A percentile compares a stretch with the other conserved stretches of the same genome.
These are phyloP conservation scores for Penicillium steckii DNA, from an alignment of 495 filamentous ascomycete species.

Conservation along the genomic window DNA sequence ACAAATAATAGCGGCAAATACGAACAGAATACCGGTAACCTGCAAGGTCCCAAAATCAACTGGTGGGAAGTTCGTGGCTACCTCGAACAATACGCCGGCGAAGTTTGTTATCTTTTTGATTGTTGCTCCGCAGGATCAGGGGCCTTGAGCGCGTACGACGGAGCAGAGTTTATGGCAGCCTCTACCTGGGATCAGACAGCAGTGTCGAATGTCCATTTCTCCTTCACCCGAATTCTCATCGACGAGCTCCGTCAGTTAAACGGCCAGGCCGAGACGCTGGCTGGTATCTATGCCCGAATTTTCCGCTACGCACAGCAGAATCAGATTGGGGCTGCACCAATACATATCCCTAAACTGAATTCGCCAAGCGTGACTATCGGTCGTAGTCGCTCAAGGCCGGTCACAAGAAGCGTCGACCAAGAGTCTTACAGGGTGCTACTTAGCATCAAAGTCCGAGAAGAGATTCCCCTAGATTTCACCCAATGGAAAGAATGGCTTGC, in stretches of 20 bases:
- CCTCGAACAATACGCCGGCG: background rate
- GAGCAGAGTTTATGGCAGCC: constrained; percentile 6
- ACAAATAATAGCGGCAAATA: background rate
- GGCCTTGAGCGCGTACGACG: background rate
- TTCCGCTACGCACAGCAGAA: constrained; percentile 1
- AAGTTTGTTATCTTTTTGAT: constrained; percentile 5
- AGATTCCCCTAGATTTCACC: background rate
- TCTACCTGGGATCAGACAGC: constrained; percentile 1
- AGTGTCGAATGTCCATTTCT: background rate
- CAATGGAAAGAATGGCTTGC: constrained; percentile 1
- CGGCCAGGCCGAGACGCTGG: background rate
- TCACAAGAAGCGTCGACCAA: background rate
- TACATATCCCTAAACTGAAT: constrained; percentile 2
- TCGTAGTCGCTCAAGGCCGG: background rate
- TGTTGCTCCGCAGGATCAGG: background rate
- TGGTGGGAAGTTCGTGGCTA: background rate
- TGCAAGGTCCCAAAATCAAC: background rate
- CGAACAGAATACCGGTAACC: background rate
- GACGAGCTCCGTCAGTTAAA: background rate
- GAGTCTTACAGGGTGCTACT: background rate
- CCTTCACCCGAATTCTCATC: constrained; percentile 3
- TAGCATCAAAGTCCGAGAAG: constrained; percentile 1
- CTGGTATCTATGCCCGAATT: background rate
- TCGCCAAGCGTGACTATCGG: constrained; percentile 7
- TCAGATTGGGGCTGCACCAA: constrained; percentile 1